Conservation (phyloP, 257 asterid species). For the Solanum phureja region DNA sequence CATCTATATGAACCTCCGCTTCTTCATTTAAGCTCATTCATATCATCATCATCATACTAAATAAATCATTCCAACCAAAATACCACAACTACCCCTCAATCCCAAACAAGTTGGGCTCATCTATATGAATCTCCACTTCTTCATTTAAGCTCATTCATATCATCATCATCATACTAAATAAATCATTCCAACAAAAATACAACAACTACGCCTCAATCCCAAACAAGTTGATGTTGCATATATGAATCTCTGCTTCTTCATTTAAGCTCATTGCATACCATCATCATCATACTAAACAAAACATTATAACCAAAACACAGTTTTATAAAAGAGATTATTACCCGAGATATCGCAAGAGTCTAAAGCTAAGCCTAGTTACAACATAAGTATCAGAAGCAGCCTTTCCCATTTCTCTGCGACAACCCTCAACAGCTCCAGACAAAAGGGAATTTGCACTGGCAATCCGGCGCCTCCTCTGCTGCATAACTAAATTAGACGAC, state of each 20-base stretch:
- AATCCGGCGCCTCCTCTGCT: constrained; percentile 53
- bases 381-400: constrained; percentile 50
- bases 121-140: background rate
- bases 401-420: constrained; percentile 27
- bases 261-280: background rate
- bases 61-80: background rate
- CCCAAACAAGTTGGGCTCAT: background rate
- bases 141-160: background rate
- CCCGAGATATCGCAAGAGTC: constrained; percentile 69
- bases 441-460: constrained; percentile 47
- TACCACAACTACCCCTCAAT: background rate
- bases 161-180: background rate
- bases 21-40: background rate
- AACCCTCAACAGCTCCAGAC: constrained; percentile 11
- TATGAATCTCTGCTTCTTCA: background rate
- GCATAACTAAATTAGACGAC: constrained; percentile 17
- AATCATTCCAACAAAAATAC: background rate
- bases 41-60: background rate
- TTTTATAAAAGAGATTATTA: constrained; percentile 9
- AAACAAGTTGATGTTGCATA: background rate
- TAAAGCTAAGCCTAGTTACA: constrained; percentile 47
- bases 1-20: background rate
- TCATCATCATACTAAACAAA: background rate
- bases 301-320: background rate
- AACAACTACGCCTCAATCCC: background rate